phyloP scores from a whole-genome alignment of 192 early-diverging fungal species.

The Entomortierella beljakovae region DNA sequence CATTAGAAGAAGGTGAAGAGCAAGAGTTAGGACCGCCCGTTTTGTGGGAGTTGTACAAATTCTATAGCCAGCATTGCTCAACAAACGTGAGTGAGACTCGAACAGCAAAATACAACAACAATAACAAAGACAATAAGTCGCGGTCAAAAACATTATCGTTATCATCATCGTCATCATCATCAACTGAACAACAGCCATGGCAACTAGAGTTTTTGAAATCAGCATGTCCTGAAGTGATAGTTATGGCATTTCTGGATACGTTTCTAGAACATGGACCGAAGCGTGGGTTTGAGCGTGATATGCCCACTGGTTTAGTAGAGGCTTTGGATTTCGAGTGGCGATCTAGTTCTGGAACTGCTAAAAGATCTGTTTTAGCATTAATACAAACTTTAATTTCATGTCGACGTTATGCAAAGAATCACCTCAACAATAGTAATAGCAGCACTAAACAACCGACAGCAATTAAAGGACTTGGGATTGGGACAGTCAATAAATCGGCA shows the following conservation, averaged over 20 bases:
- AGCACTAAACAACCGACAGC: not conserved
- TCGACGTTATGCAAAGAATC: slow-evolving; percentile 17
- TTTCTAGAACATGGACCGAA: slow-evolving; percentile 23
- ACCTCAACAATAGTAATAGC: not conserved
- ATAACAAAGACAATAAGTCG: not conserved
- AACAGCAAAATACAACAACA: not conserved
- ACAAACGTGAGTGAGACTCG: not conserved
- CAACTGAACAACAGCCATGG: slow-evolving; percentile 14
- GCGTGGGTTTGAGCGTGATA: slow-evolving; percentile 25
- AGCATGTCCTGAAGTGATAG: slow-evolving; percentile 32
- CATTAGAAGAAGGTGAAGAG: not conserved
- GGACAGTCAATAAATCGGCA: not conserved
- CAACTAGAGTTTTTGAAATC: slow-evolving; percentile 36
- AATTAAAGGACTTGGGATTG: not conserved
- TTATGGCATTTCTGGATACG: slow-evolving; percentile 15
- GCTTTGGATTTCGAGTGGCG: slow-evolving; percentile 34
- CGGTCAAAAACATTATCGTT: not conserved
- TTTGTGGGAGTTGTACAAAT: slow-evolving; percentile 12
- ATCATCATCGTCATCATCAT: not conserved
- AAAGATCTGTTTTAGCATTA: slow-evolving; percentile 21
- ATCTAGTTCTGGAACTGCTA: slow-evolving; percentile 1
- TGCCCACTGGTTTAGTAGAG: slow-evolving; percentile 23
- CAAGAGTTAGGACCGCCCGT: not conserved
- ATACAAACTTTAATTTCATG: slow-evolving; percentile 31
- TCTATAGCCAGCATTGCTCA: not conserved